These are phyloP conservation scores for Lenwebbia sp. DNA, from an alignment of 345 rosid species.

Conservation along the genomic window DNA sequence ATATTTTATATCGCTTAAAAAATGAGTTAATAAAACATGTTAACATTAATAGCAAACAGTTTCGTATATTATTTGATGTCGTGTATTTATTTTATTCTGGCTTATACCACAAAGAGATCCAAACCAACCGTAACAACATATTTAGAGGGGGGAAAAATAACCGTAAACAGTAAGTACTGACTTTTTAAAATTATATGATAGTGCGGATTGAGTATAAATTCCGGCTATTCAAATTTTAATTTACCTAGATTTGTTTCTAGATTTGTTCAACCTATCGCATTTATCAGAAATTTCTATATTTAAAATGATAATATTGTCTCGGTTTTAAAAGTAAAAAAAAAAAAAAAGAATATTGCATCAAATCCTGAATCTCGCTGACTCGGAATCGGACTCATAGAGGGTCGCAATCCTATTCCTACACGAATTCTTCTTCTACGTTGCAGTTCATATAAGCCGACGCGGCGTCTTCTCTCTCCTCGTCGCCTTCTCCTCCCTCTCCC, in stretches of 20 bases:
- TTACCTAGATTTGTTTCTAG: not conserved
- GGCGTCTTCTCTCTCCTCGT: slow-evolving; percentile 1
- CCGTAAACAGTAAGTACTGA: not conserved
- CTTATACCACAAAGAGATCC: not conserved
- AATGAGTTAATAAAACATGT: not conserved
- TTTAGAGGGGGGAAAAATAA: no score
- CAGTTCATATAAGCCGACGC: not conserved
- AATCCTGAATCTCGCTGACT: not conserved
- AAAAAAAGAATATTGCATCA: not conserved
- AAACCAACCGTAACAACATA: no score
- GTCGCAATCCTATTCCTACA: not conserved
- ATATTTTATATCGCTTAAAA: not conserved
- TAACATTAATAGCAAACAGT: not conserved
- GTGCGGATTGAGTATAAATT: no score
- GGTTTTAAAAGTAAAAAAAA: not conserved
- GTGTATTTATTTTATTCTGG: no score
- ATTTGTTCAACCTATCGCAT: not conserved
- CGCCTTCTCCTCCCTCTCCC: slow-evolving; percentile 6
- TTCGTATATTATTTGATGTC: not conserved
- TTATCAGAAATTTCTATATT: not conserved
- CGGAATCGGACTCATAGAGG: not conserved
- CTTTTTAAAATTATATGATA: not conserved
- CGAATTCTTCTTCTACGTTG: not conserved
- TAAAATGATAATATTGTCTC: not conserved
- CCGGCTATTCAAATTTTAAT: not conserved